A percentile compares a stretch with the other conserved stretches of the same genome.
Conservation (phyloP, 1,139 yeast genomes). For the Geotrichum restrictum region DNA sequence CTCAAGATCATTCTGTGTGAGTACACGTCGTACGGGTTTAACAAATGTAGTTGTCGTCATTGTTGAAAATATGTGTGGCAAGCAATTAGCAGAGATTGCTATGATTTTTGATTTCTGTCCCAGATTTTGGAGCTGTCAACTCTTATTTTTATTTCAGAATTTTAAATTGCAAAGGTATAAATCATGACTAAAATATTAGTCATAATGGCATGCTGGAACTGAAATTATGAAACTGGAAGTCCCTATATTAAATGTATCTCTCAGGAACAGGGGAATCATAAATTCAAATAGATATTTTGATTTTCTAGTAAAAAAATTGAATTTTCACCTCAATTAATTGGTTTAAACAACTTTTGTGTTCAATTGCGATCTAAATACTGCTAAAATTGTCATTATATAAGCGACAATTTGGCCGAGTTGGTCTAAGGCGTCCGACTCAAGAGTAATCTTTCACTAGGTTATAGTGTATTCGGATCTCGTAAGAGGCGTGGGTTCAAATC, state of each 20-base stretch:
- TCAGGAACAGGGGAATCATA: too few relatives aligned
- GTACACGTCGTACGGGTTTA: conserved; percentile 44
- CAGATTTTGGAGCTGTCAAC: neutral
- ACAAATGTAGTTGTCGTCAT: neutral
- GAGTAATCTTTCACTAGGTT: conserved; percentile 26
- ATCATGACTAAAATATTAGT: neutral
- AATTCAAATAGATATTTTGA: too few relatives aligned
- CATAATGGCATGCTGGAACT: neutral
- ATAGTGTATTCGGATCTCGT: conserved; percentile 32
- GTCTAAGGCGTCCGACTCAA: conserved; percentile 36
- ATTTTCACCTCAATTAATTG: too few relatives aligned
- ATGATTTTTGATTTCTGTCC: neutral
- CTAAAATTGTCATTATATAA: neutral
- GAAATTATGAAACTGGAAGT: too few relatives aligned
- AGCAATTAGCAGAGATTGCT: neutral
- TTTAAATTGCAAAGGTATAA: neutral
- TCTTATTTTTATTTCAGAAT: neutral
- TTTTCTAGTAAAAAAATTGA: too few relatives aligned
- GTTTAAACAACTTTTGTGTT: too few relatives aligned
- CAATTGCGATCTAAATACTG: too few relatives aligned
- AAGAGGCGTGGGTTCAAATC: conserved; percentile 36
- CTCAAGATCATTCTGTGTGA: conserved; percentile 58
- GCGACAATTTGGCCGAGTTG: conserved; percentile 33
- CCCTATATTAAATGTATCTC: too few relatives aligned
- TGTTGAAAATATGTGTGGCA: neutral